Conservation (phyloP, 179 eudicot genomes). For the Spergularia azorica region DNA sequence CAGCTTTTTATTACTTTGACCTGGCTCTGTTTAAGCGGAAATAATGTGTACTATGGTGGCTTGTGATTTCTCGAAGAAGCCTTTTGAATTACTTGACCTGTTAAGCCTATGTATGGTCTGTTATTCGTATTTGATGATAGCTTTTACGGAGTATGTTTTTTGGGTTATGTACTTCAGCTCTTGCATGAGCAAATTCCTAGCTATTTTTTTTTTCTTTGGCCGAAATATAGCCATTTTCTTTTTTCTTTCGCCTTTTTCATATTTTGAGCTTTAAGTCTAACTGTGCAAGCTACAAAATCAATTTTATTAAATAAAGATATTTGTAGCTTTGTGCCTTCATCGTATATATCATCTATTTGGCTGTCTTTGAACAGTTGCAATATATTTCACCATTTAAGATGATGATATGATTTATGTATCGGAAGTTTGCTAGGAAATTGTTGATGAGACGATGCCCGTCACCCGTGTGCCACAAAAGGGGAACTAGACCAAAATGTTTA, state of each 20-base stretch:
- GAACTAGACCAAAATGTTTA: no score
- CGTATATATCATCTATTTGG: neutral
- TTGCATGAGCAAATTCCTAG: neutral
- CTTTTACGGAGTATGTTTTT: neutral
- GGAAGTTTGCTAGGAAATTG: no score
- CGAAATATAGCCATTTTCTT: neutral
- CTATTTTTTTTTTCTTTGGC: neutral
- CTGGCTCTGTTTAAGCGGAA: conserved; percentile 9
- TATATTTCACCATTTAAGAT: neutral
- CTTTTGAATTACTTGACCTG: conserved; percentile 5
- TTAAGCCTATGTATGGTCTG: neutral
- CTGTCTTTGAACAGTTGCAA: neutral
- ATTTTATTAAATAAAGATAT: conserved; percentile 22
- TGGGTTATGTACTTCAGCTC: neutral
- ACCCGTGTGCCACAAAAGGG: no score
- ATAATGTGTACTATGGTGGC: conserved; percentile 13
- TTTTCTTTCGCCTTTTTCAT: conserved; percentile 5
- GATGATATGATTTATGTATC: neutral
- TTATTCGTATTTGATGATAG: conserved; percentile 22
- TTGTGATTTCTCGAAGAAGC: conserved; percentile 17
- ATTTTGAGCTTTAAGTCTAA: conserved; percentile 8
- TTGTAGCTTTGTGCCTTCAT: conserved; percentile 8
- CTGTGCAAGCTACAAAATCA: neutral
- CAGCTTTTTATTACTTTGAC: neutral
- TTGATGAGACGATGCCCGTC: no score